Conservation (phyloP, 352 stramenopile species). For the Phytophthora hibernalis region DNA sequence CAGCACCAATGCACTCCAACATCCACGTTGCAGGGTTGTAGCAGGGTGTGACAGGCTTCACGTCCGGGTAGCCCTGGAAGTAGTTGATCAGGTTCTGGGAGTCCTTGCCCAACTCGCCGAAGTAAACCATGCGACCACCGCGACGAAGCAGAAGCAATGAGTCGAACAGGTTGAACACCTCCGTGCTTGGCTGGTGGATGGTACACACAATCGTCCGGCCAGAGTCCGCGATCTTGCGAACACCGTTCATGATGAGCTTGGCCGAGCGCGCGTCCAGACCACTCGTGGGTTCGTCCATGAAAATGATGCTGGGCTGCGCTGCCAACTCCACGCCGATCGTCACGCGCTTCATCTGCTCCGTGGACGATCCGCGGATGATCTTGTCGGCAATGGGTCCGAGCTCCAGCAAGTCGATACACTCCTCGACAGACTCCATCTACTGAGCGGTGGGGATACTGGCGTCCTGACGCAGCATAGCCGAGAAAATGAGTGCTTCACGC, state of each 20-base stretch:
- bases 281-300: slow-evolving; percentile 33
- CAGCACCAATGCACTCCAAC: slow-evolving; percentile 40
- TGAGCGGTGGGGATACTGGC: slow-evolving; percentile 33
- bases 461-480: slow-evolving; percentile 69
- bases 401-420: slow-evolving; percentile 40
- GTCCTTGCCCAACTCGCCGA: slow-evolving; percentile 51
- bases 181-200: slow-evolving; percentile 27
- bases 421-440: slow-evolving; percentile 40
- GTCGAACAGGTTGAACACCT: slow-evolving; percentile 38
- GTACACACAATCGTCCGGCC: slow-evolving; percentile 17
- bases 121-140: slow-evolving; percentile 37
- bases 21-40: slow-evolving; percentile 57
- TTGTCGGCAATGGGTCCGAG: slow-evolving; percentile 42
- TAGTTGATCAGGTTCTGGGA: slow-evolving; percentile 61
- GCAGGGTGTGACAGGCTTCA: slow-evolving; percentile 54
- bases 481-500: slow-evolving; percentile 89
- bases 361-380: no score
- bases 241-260: slow-evolving; percentile 36
- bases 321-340: no score
- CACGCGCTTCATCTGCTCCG: no score
- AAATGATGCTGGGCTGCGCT: no score
- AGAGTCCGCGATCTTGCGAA: slow-evolving; percentile 31
- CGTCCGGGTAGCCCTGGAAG: slow-evolving; percentile 68
- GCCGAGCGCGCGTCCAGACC: slow-evolving; percentile 27
- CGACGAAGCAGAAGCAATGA: slow-evolving; percentile 32